Percentiles rank a stretch among this genome's conserved stretches.
These are phyloP conservation scores for Grosmannia clavigera DNA, from an alignment of 2,329 filamentous ascomycete genomes.

Conservation along the genomic window DNA sequence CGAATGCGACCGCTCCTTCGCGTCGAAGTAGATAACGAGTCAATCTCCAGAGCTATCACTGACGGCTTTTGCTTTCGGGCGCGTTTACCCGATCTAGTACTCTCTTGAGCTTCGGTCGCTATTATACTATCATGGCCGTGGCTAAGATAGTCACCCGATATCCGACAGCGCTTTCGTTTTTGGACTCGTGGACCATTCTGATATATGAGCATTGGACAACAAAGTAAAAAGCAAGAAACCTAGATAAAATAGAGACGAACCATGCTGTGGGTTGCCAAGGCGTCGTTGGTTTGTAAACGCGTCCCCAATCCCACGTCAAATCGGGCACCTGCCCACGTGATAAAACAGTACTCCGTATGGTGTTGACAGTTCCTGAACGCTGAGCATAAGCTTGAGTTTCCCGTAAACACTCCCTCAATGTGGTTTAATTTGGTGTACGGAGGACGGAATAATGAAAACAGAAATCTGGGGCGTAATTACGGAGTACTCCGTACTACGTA, in stretches of 20 bases:
- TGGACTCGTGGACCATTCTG: not conserved
- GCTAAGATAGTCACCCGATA: not conserved
- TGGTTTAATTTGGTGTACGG: too few relatives aligned
- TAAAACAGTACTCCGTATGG: not conserved
- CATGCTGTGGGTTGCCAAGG: not conserved
- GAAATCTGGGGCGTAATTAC: too few relatives aligned
- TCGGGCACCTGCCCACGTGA: not conserved
- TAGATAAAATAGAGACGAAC: not conserved
- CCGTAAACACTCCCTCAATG: too few relatives aligned
- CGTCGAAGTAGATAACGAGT: not conserved
- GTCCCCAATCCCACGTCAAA: not conserved
- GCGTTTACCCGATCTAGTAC: not conserved
- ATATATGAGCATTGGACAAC: not conserved
- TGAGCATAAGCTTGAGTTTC: too few relatives aligned
- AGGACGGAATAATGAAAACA: too few relatives aligned
- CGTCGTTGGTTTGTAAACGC: not conserved
- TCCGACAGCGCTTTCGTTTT: not conserved
- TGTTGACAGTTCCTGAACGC: not conserved
- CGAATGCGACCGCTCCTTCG: conserved; percentile 12
- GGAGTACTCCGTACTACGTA: too few relatives aligned
- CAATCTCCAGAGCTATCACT: not conserved
- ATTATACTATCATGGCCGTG: not conserved
- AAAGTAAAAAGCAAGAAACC: too few relatives aligned
- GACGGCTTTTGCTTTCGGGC: not conserved
- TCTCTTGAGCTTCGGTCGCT: not conserved